Evolutionary conservation across 2,329 filamentous ascomycete species (phyloP).

Genomic region (Verticillium longisporum): DNA sequence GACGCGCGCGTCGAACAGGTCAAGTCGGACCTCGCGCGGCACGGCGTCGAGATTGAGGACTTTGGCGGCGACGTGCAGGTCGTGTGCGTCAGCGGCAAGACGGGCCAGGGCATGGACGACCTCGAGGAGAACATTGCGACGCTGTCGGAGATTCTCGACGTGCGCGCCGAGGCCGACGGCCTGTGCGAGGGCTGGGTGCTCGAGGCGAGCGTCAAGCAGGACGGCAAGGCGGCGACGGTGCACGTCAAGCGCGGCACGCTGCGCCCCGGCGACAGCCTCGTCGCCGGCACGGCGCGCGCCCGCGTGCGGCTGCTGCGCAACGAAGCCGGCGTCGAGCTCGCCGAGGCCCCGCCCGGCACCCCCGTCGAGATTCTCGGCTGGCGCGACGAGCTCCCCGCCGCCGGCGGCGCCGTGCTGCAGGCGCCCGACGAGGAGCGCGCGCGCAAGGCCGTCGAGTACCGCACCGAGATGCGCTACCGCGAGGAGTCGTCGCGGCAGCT

Average conservation of each 20-base stretch:
- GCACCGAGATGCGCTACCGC: slow-evolving; percentile 64
- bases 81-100: slow-evolving; percentile 87
- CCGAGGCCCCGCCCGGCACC: slow-evolving; percentile 75
- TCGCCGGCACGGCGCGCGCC: slow-evolving; percentile 84
- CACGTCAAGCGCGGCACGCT: slow-evolving; percentile 85
- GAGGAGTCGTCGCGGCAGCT: slow-evolving; percentile 75
- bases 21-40: slow-evolving; percentile 75
- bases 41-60: slow-evolving; percentile 90
- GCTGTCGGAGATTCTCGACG: slow-evolving; percentile 83
- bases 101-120: slow-evolving; percentile 82
- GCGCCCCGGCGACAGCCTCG: slow-evolving; percentile 70
- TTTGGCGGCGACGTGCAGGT: slow-evolving; percentile 92
- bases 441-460: slow-evolving; percentile 69
- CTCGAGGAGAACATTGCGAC: slow-evolving; percentile 87
- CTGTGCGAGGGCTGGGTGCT: slow-evolving; percentile 89
- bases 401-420: slow-evolving; percentile 83
- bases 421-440: slow-evolving; percentile 72
- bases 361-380: slow-evolving; percentile 94
- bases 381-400: slow-evolving; percentile 72
- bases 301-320: slow-evolving; percentile 79
- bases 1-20: slow-evolving; percentile 75
- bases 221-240: slow-evolving; percentile 80
- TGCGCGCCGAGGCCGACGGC: slow-evolving; percentile 71
- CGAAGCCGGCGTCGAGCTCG: slow-evolving; percentile 68
- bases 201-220: slow-evolving; percentile 80